These are phyloP conservation scores for Candida sp. DNA, from an alignment of 1,139 yeast species.

Conservation along the genomic window DNA sequence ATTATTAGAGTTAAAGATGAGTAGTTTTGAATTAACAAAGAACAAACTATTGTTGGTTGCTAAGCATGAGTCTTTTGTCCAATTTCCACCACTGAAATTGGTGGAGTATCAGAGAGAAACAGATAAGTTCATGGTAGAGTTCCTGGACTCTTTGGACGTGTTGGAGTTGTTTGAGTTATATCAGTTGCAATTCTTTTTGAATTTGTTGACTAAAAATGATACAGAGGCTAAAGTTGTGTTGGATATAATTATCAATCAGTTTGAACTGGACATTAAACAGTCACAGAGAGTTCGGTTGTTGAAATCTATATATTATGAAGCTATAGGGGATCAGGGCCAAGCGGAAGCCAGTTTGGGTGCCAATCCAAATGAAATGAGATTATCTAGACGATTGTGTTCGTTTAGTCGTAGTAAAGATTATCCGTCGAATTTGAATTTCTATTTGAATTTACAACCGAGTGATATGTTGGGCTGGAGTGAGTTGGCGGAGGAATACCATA, in stretches of 20 bases:
- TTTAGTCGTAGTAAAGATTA: slow-evolving; percentile 34
- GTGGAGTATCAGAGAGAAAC: slow-evolving; percentile 29
- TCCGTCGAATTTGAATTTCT: slow-evolving; percentile 45
- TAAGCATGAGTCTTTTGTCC: slow-evolving; percentile 31
- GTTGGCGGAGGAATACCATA: slow-evolving; percentile 58
- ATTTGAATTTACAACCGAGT: slow-evolving; percentile 58
- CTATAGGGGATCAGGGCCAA: slow-evolving; percentile 37
- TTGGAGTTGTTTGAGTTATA: slow-evolving; percentile 56
- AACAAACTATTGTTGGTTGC: slow-evolving; percentile 22
- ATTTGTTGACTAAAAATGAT: slow-evolving; percentile 64
- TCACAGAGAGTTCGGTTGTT: slow-evolving; percentile 60
- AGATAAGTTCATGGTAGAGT: slow-evolving; percentile 23
- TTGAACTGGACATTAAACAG: slow-evolving; percentile 34
- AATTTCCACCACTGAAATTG: slow-evolving; percentile 33
- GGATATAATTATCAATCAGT: slow-evolving; percentile 63
- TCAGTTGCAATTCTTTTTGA: slow-evolving; percentile 71
- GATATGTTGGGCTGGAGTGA: slow-evolving; percentile 81
- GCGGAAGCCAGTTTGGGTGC: slow-evolving; percentile 37
- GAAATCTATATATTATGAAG: slow-evolving; percentile 55
- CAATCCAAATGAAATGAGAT: slow-evolving; percentile 32
- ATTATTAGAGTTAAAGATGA: background rate
- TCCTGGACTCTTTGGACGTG: slow-evolving; percentile 32
- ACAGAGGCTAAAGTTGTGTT: slow-evolving; percentile 65
- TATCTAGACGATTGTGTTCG: slow-evolving; percentile 34
- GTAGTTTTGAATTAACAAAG: slow-evolving; percentile 12